Conservation (phyloP, 495 filamentous ascomycete species). For the Neurospora tetrasperma region DNA sequence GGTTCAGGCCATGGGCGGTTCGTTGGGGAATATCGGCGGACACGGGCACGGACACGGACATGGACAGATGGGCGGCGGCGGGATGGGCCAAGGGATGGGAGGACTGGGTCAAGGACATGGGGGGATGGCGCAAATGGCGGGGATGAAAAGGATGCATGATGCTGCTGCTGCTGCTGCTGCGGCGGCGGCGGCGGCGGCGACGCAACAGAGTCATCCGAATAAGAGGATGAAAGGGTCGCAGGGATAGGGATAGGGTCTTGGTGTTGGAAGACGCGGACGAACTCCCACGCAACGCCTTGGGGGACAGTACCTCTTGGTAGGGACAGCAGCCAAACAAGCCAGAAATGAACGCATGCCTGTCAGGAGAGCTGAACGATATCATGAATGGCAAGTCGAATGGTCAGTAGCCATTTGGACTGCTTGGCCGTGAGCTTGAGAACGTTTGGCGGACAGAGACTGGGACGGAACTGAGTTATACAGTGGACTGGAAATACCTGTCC, state of each 20-base stretch:
- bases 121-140: neutral
- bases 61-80: neutral
- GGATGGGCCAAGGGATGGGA: neutral
- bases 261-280: neutral
- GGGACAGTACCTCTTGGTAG: neutral
- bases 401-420: neutral
- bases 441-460: neutral
- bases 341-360: neutral
- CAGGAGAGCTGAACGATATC: neutral
- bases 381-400: neutral
- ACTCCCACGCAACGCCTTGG: neutral
- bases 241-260: neutral
- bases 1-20: neutral
- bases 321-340: neutral
- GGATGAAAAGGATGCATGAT: neutral
- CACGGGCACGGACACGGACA: neutral
- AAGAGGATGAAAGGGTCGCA: neutral
- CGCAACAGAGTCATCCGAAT: neutral
- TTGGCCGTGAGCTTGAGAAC: neutral
- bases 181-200: neutral
- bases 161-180: neutral
- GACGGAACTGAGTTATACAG: neutral
- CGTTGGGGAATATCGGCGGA: neutral
- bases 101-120: neutral
- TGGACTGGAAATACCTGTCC: too few species aligned